Evolutionary conservation across 2,329 filamentous ascomycete species (phyloP), one percentile per base, ranked within the genome.

Genomic region (Huntiella savannae): DNA sequence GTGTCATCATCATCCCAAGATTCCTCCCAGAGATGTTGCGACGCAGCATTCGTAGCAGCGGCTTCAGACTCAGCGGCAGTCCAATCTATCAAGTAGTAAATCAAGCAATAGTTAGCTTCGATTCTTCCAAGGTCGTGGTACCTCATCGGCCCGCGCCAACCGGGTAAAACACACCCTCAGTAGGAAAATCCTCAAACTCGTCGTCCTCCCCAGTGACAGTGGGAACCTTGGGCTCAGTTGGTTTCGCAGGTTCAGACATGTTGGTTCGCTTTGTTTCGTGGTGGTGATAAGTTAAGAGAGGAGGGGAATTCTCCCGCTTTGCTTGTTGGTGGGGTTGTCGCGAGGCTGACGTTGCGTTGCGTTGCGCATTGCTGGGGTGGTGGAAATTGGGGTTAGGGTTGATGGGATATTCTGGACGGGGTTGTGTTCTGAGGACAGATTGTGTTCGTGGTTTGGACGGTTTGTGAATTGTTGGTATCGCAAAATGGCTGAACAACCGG

Each of bases 1-100:
- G 85, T 91, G 64, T 96, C 91, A 61, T 96, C 88, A 58, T 98
- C 91, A 59, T 98, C 91, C 91, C 91, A 98, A 70, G 86, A 95
- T 71, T 98, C 91, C 65, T 98, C 91, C 91, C 91, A 98, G 46
- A 98, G 69, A 66, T 96, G 87, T 61, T 73, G 66, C 53, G 68
- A 70, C 50, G 78, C 75, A 57, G 78, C 79, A 55, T 68, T 75
- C 51, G 70, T 76, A 57, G 73, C 70, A 48, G 81, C 82, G 47
- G 79, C 80, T 60, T 95, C 85, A 51, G 84, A 84, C 59, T 94
- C 87, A 59, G 94, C 85, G 62, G 86, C 79, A 45, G 79, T 71
- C 91, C 91, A 98, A 65, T 96, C 91, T 93, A 55, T 52, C 15
- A 15, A 43, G 43, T 33, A 33, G 32, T 42, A 28, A 28, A 28